phyloP scores from a whole-genome alignment of 75 land plant genomes.

The Cryptomeria japonica region DNA sequence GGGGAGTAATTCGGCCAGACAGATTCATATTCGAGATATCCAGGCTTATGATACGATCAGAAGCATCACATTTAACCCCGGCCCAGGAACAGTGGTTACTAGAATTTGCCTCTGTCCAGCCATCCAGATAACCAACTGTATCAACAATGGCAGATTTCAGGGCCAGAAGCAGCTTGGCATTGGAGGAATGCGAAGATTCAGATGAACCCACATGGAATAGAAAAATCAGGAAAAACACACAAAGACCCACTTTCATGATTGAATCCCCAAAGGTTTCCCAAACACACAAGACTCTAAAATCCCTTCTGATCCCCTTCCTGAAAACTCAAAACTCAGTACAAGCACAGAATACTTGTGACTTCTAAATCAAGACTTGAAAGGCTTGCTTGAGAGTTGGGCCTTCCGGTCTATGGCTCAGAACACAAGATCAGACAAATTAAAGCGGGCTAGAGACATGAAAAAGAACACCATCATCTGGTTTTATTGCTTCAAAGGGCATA shows the following conservation, averaged over 20 bases:
- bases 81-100: conserved; percentile 52
- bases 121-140: conserved; percentile 31
- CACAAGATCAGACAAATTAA: conserved; percentile 9
- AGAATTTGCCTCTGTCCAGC: conserved; percentile 37
- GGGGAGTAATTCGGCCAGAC: conserved; percentile 48
- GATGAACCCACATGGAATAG: background rate
- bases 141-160: conserved; percentile 52
- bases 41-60: conserved; percentile 28
- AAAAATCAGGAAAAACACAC: background rate
- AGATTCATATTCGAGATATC: conserved; percentile 61
- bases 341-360: background rate
- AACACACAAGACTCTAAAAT: background rate
- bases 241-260: background rate
- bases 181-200: conserved; percentile 2
- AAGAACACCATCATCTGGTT: background rate
- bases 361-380: background rate
- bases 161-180: conserved; percentile 35
- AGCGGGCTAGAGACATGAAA: background rate
- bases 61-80: conserved; percentile 46
- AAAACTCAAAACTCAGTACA: background rate
- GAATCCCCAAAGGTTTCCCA: background rate
- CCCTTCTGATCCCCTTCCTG: background rate
- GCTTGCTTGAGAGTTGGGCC: background rate
- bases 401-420: background rate
- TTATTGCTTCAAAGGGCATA: background rate